Base-by-base conservation (phyloP, 208 protist genomes). In the Trypanosomatidae sp. region DNA sequence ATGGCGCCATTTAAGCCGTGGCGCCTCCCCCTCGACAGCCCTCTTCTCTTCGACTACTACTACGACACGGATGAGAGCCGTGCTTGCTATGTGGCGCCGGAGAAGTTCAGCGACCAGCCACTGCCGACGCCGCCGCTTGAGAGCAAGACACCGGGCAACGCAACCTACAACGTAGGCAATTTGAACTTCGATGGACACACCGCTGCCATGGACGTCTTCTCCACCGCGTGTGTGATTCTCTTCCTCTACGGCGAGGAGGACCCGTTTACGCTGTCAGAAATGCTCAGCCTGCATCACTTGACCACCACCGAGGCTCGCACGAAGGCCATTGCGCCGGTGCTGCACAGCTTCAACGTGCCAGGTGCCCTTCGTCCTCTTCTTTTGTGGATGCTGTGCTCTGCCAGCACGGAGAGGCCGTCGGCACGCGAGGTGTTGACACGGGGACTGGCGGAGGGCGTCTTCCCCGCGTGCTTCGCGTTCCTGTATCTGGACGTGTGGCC, bases 1-100 rank as follows among this genome's bases (percentile, higher is more conserved):
- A 74, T 98, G 47, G 92, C 90, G 7, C 91, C 88, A 15, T 97
- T 92, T 74, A 98, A 98, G 71, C 91, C 93, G 3, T 76, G 80
- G 0, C 59, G 67, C 0, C 55, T 98, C 19, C 87, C 89, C 0
- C 68, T 82, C 1, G 84, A 93, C 78, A 93, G 94, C 68, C 90
- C 90, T 0, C 82, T 88, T 4, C 62, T 93, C 28, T 97, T 95
- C 69, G 79, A 89, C 46, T 96, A 95, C 72, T 97, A 90, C 80
- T 98, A 97, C 73, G 90, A 97, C 69, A 94, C 88, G 0, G 90
- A 91, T 36, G 92, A 96, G 71, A 88, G 79, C 13, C 85, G 86
- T 52, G 77, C 84, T 19, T 98, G 95, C 81, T 95, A 79, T 62
- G 62, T 94, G 28, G 91, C 91, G 12, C 93, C 93, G 13, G 95